Evolutionary conservation across 2,329 filamentous ascomycete genomes (phyloP).

Genomic region (Cladophialophora yegresii): DNA sequence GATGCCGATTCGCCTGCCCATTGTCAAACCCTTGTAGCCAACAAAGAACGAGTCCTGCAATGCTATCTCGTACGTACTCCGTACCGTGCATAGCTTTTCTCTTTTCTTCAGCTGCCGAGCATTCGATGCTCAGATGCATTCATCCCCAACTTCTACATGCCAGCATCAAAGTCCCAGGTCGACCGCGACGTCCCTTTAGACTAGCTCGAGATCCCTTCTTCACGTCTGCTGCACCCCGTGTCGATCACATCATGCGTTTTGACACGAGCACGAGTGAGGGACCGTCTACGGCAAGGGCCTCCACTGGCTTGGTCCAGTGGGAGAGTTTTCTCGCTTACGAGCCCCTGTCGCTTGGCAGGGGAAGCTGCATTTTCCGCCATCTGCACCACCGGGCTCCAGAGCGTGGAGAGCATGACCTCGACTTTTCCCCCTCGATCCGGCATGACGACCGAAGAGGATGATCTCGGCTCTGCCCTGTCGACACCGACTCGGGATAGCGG

Average conservation of each 20-base stretch:
- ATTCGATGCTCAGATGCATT: background rate
- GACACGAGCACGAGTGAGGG: conserved; percentile 1
- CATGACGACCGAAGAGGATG: background rate
- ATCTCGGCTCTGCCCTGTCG: background rate
- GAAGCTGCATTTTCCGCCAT: conserved; percentile 10
- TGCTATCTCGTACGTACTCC: background rate
- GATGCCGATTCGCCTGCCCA: conserved; percentile 9
- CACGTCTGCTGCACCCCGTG: background rate
- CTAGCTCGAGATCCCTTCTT: background rate
- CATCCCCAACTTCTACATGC: background rate
- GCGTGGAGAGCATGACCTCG: background rate
- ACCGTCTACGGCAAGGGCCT: background rate
- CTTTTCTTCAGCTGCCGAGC: background rate
- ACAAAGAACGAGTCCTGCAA: background rate
- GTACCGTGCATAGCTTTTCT: background rate
- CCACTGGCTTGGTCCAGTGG: conserved; percentile 4
- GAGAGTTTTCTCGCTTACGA: conserved; percentile 9
- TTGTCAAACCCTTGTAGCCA: background rate
- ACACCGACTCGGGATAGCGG: background rate
- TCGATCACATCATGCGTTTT: conserved; percentile 8
- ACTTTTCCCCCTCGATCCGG: background rate
- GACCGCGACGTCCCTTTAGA: background rate
- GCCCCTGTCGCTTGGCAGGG: conserved; percentile 23
- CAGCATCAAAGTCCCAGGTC: background rate
- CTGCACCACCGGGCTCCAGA: background rate